Evolutionary conservation across 2,329 filamentous ascomycete species (phyloP), one percentile per base, ranked within the genome.

Genomic region (Diplodia mutila): DNA sequence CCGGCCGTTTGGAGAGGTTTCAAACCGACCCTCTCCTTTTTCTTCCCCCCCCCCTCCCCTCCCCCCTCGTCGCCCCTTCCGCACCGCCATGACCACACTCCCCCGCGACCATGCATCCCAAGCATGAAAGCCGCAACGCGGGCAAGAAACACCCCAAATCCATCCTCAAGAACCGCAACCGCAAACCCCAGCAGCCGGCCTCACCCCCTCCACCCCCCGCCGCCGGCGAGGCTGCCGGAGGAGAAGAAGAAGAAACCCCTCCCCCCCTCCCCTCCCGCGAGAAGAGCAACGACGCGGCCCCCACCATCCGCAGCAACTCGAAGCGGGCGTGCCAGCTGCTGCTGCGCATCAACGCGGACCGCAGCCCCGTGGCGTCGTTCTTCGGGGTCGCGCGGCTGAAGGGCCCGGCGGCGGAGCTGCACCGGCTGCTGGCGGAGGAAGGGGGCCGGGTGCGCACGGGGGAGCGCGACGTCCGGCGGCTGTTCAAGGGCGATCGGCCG

Each of bases 341-440:
- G 12, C 23, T 14, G 42, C 32, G 39, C 42, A 63, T 63, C 59
- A 51, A 51, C 12, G 42, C 49, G 11, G 59, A 63, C 21, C 59
- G 48, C 39, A 63, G 27, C 23, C 59, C 59, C 1, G 46, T 63
- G 7, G 42, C 59, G 12, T 37, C 59, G 7, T 63, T 63, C n/a
- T 63, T 63, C 9, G 59, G 59, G 12, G 25, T 63, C 4, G 59
- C 59, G 27, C 49, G 42, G 27, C 27, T 51, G 18, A 51, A 25
- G 29, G 59, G 59, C 8, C 34, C 59, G 1, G 59, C 59, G 9
- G 18, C 32, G 27, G 59, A 51, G 27, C 59, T 63, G 59, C 59
- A 63, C 59, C 34, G 21, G 25, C 42, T 63, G 14, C 59, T 63
- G 42, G 49, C 34, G 5, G 59, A 63, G 7, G 59, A 63, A 12